Evolutionary conservation across 2,329 filamentous ascomycete species (phyloP).

Genomic region (Pseudocercospora vitis): DNA sequence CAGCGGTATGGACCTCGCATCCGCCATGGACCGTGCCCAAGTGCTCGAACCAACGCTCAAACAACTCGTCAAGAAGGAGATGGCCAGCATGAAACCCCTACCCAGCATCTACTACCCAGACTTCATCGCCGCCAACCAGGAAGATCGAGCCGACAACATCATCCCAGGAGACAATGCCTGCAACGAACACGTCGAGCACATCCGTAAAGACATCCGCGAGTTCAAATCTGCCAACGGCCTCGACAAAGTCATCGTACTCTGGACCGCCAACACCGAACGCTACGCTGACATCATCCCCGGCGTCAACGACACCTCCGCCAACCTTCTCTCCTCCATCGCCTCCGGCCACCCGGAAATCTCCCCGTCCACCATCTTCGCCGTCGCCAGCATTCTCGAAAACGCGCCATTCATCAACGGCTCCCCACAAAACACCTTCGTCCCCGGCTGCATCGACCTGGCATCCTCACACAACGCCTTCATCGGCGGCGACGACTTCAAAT

Average conservation of each 20-base stretch:
- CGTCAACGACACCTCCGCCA: constrained; percentile 95
- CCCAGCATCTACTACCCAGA: constrained; percentile 98
- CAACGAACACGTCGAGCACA: constrained; percentile 84
- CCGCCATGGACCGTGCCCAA: constrained; percentile 91
- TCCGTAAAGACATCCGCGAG: constrained; percentile 87
- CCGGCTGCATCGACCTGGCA: constrained; percentile 84
- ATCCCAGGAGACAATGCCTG: constrained; percentile 80
- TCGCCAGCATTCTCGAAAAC: constrained; percentile 87
- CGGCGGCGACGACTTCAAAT: constrained; percentile 99
- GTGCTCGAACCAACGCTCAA: constrained; percentile 97
- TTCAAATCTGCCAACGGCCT: constrained; percentile 85
- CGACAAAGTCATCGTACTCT: constrained; percentile 95
- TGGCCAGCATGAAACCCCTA: constrained; percentile 82
- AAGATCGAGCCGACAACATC: constrained; percentile 90
- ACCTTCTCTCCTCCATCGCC: constrained; percentile 85
- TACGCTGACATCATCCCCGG: constrained; percentile 85
- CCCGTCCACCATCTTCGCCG: constrained; percentile 92
- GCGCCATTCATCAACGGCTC: constrained; percentile 98
- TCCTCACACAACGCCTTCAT: constrained; percentile 87
- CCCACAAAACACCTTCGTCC: constrained; percentile 98
- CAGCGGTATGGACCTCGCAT: constrained; percentile 81
- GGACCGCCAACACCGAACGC: constrained; percentile 98
- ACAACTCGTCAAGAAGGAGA: constrained; percentile 84
- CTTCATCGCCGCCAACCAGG: constrained; percentile 98
- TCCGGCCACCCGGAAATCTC: constrained; percentile 85